Percentiles rank a stretch among this genome's conserved stretches.
phyloP scores from a whole-genome alignment of 2,329 filamentous ascomycete genomes.

The Penicillium hordei region DNA sequence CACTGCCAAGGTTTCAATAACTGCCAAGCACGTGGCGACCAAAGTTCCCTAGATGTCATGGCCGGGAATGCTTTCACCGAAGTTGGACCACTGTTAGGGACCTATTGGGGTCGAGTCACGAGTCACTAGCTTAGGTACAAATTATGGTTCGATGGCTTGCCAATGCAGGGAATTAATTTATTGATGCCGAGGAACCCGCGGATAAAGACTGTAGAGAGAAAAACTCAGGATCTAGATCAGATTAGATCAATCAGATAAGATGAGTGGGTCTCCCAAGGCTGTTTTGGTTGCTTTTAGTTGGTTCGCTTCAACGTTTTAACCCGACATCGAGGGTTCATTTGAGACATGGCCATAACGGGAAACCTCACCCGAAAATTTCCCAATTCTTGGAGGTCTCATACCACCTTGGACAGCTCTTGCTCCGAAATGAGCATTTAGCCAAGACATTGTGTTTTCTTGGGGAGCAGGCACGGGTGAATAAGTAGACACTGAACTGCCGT shows the following conservation, averaged over 20 bases:
- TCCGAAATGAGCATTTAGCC: not conserved
- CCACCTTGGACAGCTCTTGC: not conserved
- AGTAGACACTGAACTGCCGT: not conserved
- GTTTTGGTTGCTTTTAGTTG: not conserved
- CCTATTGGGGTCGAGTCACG: not conserved
- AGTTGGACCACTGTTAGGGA: not conserved
- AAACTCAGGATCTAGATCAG: not conserved
- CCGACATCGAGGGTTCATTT: not conserved
- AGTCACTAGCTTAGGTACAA: not conserved
- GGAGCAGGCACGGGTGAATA: not conserved
- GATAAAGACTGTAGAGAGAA: not conserved
- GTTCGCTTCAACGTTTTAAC: not conserved
- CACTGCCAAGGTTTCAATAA: not conserved
- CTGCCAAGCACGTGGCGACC: not conserved
- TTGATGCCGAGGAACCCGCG: not conserved
- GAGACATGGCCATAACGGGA: not conserved
- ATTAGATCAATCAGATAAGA: slow-evolving; percentile 2
- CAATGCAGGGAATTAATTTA: not conserved
- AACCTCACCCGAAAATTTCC: not conserved
- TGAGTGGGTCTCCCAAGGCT: not conserved
- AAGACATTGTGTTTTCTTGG: not conserved
- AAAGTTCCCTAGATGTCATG: not conserved
- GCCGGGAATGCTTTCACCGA: not conserved
- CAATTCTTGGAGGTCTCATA: not conserved
- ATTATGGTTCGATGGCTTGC: not conserved